Base-by-base conservation (phyloP, 306 rosid genomes). In the Malus sieversii region DNA sequence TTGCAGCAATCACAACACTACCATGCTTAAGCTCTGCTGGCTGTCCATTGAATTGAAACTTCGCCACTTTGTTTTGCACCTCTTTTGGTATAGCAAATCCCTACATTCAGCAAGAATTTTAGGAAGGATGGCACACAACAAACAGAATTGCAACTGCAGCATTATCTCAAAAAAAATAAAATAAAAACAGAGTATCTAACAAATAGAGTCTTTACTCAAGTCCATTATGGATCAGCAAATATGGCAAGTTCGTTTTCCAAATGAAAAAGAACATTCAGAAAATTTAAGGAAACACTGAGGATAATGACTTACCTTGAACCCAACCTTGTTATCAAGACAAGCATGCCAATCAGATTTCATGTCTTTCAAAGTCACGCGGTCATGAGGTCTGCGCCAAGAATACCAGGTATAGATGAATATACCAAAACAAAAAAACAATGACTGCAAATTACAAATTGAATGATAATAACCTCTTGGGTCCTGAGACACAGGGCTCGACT, bases 51-150 rank as follows among this genome's bases (percentile, higher is more conserved):
- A 91, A 93, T 62, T 91, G 86, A 88, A 93, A 91, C 63, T 91
- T 91, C 6, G 74, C 96, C 75, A 87, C 92, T 78, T 91, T 91
- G 30, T 75, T 96, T 79, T 93, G 98, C 67, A 59, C 84, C 29
- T 88, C 97, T 86, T 91, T 91, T 53, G 98, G 97, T 78, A 93
- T 83, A 15, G 98, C 98, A 76, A 90, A 93, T 64, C 98, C 98
- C 97, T 91, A 75, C 53, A 81, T 71, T 71, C 64, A 77, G 48
- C 14, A 76, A 68, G 73, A 57, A 57, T 66, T 44, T 74, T 32
- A 77, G 66, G 61, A 68, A 62, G 42, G 38, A 22, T 23, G 65
- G 76, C 48, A 72, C 83, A 68, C 46, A 8, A 82, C 11, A 65
- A 65, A 77, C 59, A 52, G 72, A 55, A 42, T 72, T 27, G 29